Evolutionary conservation across 768 basidiomycete species (phyloP).

Genomic region (Kondoa subrosea): DNA sequence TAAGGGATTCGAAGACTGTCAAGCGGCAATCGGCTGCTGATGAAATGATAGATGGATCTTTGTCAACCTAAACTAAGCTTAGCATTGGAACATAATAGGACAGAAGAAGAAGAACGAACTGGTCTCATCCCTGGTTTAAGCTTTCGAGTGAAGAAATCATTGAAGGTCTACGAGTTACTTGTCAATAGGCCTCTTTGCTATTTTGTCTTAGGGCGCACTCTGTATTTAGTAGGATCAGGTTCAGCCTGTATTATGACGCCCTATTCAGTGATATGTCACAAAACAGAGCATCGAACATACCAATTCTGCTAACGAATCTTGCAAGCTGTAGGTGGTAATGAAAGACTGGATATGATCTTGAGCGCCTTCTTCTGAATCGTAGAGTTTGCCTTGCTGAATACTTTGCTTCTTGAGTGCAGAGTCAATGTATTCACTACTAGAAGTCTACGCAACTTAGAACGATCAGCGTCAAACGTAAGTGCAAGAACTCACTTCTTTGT

Average conservation of each 20-base stretch:
- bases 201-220: slow-evolving; percentile 5
- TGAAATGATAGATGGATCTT: slow-evolving; percentile 42
- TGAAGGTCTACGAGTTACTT: slow-evolving; percentile 40
- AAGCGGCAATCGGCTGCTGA: slow-evolving; percentile 58
- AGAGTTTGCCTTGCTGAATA: slow-evolving; percentile 27
- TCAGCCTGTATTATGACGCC: too few relatives aligned
- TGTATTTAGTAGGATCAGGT: slow-evolving; percentile 47
- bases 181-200: neutral
- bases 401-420: slow-evolving; percentile 29
- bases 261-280: too few relatives aligned
- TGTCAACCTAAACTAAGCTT: too few relatives aligned
- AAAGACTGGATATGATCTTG: slow-evolving; percentile 32
- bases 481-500: neutral
- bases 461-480: slow-evolving; percentile 4
- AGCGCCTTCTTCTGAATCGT: slow-evolving; percentile 11
- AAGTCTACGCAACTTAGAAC: neutral
- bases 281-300: too few relatives aligned
- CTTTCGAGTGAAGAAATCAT: slow-evolving; percentile 57
- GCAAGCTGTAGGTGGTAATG: slow-evolving; percentile 31
- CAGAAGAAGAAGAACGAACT: slow-evolving; percentile 43
- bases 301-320: slow-evolving; percentile 40
- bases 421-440: neutral
- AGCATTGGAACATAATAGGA: too few relatives aligned
- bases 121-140: slow-evolving; percentile 48
- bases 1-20: slow-evolving; percentile 48